Percentiles rank a stretch among this genome's conserved stretches.
phyloP scores from a whole-genome alignment of 106 monocot genomes.

The Hemerocallis citrina region DNA sequence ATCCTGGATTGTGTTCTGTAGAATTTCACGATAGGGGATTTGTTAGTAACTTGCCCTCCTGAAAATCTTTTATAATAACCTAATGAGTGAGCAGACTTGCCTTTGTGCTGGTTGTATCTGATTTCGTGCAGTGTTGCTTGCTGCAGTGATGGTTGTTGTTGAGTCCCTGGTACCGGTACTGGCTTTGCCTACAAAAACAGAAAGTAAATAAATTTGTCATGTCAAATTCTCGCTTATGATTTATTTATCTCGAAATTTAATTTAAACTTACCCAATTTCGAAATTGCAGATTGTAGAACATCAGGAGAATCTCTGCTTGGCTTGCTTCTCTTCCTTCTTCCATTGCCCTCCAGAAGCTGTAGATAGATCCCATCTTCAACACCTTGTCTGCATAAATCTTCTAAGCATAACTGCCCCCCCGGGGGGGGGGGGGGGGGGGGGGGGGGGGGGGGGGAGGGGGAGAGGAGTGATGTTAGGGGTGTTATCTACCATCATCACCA shows the following conservation, averaged over 20 bases:
- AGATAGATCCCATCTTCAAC: constrained; percentile 75
- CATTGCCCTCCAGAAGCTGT: constrained; percentile 68
- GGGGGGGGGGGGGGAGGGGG: too few species aligned
- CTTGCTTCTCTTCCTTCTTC: constrained; percentile 69
- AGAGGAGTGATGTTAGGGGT: background rate
- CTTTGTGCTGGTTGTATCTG: background rate
- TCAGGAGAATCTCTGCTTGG: constrained; percentile 53
- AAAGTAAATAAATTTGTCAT: too few species aligned
- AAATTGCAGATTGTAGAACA: constrained; percentile 91
- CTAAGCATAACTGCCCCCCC: constrained; percentile 77
- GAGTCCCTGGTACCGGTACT: background rate
- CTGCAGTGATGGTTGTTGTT: background rate
- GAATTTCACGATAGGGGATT: background rate
- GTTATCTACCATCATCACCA: constrained; percentile 37
- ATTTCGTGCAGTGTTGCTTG: background rate
- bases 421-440: too few species aligned
- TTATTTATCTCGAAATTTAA: background rate
- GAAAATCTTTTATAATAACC: background rate
- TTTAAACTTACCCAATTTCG: constrained; percentile 36
- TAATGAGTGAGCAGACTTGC: too few species aligned
- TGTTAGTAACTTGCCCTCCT: background rate
- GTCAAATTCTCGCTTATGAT: too few species aligned
- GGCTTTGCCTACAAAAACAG: background rate
- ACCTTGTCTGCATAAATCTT: constrained; percentile 94
- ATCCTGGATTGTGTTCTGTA: constrained; percentile 2